Evolutionary conservation across 441 rosid genomes (phyloP).

Genomic region (Manihot esculenta): DNA sequence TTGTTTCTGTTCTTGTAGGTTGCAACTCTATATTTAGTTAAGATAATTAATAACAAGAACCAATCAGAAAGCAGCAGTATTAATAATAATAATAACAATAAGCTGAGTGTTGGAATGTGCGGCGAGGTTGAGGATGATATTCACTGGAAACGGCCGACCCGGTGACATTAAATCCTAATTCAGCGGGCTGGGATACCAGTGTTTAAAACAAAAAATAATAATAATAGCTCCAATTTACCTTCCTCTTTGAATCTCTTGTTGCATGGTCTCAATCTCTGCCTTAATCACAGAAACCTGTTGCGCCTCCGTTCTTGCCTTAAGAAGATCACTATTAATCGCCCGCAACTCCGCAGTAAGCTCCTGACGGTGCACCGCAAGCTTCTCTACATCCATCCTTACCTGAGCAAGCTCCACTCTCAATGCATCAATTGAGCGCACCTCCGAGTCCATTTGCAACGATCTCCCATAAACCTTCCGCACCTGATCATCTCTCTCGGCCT

Average conservation of each 20-base stretch:
- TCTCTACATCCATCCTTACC: constrained; percentile 52
- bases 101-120: no score
- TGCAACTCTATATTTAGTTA: not conserved
- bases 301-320: constrained; percentile 47
- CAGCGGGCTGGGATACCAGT: no score
- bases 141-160: no score
- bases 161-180: no score
- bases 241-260: constrained; percentile 62
- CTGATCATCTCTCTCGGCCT: constrained; percentile 62
- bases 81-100: no score
- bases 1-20: no score
- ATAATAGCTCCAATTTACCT: constrained; percentile 40
- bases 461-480: constrained; percentile 64
- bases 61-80: not conserved
- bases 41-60: not conserved
- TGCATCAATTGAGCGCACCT: constrained; percentile 50
- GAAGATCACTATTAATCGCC: constrained; percentile 43
- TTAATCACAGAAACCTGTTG: constrained; percentile 37
- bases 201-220: not conserved
- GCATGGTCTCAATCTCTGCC: constrained; percentile 51
- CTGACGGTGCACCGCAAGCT: constrained; percentile 36
- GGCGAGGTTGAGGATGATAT: no score
- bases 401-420: constrained; percentile 52
- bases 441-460: constrained; percentile 65
- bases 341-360: constrained; percentile 48